Evolutionary conservation across 257 asterid genomes (phyloP), one percentile per base, ranked within the genome.

Genomic region (Penstemon eatonii): DNA sequence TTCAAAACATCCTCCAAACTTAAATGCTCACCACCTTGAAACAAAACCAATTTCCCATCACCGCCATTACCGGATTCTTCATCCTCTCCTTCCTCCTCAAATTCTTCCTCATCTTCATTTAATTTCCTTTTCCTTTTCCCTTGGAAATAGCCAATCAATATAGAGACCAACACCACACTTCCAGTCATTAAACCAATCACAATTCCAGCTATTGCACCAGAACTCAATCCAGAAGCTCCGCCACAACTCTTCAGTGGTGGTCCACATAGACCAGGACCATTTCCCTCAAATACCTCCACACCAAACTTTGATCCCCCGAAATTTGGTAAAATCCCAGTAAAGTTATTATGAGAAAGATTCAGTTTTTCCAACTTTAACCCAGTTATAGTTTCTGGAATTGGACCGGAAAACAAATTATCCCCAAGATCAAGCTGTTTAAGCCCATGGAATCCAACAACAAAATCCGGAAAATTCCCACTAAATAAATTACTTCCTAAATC

Each of bases 1-100:
- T 91, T 94, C 81, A 94, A 70, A 11, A 94, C 97, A 66, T 91
- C 99, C 83, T 94, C 99, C 55, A 91, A 76, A 4, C 88, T 75
- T 61, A 94, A 74, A 78, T 94, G 93, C 87, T 94, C 99, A 0
- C 99, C 99, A 0, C 98, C 99, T 62, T 87, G 96, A 83, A 94
- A 94, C 79, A 94, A 75, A 47, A 91, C 80, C 78, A 94, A 69
- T 72, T 89, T 91, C 58, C 99, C 99, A 57, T 93, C 98, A 25
- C 92, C 90, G 5, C 89, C 86, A 38, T 59, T 72, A 0, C 79
- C 86, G 9, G 63, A 75, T 71, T 83, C 97, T 66, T 75, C 88
- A 7, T 88, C 95, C 40, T 81, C 88, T 8, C 53, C 83, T 59
- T 84, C 96, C 33, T 25, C 33, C 65, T 91, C 96, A 13, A 71